Conservation (phyloP, 805 yeast genomes). For the Hagleromyces aurorensis region DNA sequence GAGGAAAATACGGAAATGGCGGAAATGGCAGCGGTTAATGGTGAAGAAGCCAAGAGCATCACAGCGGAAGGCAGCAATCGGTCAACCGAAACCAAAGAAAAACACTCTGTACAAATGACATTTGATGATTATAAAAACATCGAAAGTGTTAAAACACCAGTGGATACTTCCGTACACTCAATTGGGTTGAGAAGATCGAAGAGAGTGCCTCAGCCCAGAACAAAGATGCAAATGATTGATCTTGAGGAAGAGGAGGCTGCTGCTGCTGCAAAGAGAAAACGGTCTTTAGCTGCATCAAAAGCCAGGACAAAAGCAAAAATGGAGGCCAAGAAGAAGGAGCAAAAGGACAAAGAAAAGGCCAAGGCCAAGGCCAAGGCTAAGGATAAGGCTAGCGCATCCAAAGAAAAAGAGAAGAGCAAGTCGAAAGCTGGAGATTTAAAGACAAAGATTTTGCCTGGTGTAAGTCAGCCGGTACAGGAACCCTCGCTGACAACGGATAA, state of each 20-base stretch:
- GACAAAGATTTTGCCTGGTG: slow-evolving; percentile 1
- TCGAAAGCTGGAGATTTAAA: slow-evolving; percentile 2
- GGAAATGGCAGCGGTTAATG: slow-evolving; percentile 10
- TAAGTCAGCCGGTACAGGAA: slow-evolving; percentile 8
- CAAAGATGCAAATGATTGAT: slow-evolving; percentile 11
- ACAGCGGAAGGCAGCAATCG: slow-evolving; percentile 2
- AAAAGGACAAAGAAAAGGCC: slow-evolving; percentile 6
- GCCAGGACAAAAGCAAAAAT: slow-evolving; percentile 9
- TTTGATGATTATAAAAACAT: slow-evolving; percentile 25
- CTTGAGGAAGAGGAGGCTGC: slow-evolving; percentile 13
- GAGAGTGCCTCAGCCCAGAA: slow-evolving; percentile 19
- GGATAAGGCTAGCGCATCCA: slow-evolving; percentile 2
- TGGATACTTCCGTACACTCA: slow-evolving; percentile 7
- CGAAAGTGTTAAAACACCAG: slow-evolving; percentile 14
- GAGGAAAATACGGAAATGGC: slow-evolving; percentile 3
- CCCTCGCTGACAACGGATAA: slow-evolving; percentile 16
- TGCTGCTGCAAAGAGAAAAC: slow-evolving; percentile 7
- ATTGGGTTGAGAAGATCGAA: slow-evolving; percentile 20
- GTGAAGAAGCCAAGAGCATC: slow-evolving; percentile 3
- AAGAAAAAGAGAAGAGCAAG: slow-evolving; percentile 4
- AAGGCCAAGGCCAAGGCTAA: slow-evolving; percentile 4
- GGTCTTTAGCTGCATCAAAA: slow-evolving; percentile 8
- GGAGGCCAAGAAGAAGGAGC: slow-evolving; percentile 9
- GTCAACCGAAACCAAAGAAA: slow-evolving; percentile 4
- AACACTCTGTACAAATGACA: slow-evolving; percentile 20